A percentile compares a stretch with the other conserved stretches of the same genome.
Conservation (phyloP, 1,139 yeast species). For the Suhomyces guaymorum region DNA sequence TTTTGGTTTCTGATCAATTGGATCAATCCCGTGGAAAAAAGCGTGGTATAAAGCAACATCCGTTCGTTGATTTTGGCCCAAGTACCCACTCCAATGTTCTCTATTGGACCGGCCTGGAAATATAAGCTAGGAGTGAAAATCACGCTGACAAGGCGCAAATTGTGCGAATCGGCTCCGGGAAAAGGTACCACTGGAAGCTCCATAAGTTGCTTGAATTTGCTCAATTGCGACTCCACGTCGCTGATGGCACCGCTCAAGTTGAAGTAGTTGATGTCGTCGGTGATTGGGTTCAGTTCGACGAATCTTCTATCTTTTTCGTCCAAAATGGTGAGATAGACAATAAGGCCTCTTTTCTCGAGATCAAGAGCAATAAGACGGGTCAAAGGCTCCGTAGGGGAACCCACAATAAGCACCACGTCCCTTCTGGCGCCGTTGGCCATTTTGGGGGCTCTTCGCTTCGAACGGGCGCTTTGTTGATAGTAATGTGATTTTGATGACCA, state of each 20-base stretch:
- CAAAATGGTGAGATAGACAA: conserved; percentile 72
- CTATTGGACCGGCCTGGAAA: conserved; percentile 71
- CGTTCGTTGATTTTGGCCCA: conserved; percentile 57
- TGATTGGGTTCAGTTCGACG: conserved; percentile 57
- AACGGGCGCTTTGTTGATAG: no score
- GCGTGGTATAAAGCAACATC: conserved; percentile 45
- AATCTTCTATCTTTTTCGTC: conserved; percentile 63
- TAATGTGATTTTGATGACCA: conserved; percentile 4
- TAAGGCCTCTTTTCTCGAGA: conserved; percentile 75
- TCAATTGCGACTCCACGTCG: conserved; percentile 40
- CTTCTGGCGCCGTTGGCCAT: conserved; percentile 69
- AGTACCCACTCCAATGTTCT: conserved; percentile 50
- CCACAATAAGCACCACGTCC: conserved; percentile 72
- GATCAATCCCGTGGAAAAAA: conserved; percentile 59
- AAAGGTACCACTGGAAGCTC: conserved; percentile 46
- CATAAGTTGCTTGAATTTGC: conserved; percentile 45
- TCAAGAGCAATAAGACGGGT: conserved; percentile 71
- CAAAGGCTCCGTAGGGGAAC: conserved; percentile 77
- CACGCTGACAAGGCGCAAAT: conserved; percentile 55
- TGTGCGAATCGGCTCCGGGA: conserved; percentile 55
- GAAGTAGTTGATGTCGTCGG: conserved; percentile 50
- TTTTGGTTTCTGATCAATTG: conserved; percentile 52
- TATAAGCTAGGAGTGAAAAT: conserved; percentile 63
- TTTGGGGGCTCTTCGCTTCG: conserved; percentile 59
- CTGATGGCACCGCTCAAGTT: conserved; percentile 32